phyloP scores from a whole-genome alignment of 805 yeast species.

The Kodamaea lidongshanica region DNA sequence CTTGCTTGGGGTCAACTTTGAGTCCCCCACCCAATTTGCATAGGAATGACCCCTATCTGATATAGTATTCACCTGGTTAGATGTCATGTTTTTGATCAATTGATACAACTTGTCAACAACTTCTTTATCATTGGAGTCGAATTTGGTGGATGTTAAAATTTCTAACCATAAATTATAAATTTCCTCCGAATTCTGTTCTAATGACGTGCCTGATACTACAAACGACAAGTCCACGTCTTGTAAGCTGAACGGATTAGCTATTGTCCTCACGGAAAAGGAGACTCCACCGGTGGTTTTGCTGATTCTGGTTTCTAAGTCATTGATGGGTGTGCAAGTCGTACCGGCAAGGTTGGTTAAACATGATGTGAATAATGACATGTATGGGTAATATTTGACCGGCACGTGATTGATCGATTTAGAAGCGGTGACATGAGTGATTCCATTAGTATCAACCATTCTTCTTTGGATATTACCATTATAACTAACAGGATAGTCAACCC shows the following conservation, averaged over 20 bases:
- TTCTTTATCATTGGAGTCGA: conserved; percentile 37
- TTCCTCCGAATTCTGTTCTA: conserved; percentile 55
- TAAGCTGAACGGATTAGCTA: conserved; percentile 48
- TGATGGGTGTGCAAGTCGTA: conserved; percentile 64
- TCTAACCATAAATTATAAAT: conserved; percentile 65
- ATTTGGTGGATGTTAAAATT: conserved; percentile 63
- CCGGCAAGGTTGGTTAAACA: conserved; percentile 80
- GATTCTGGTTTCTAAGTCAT: conserved; percentile 79
- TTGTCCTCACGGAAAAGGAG: conserved; percentile 52
- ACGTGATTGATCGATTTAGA: conserved; percentile 52
- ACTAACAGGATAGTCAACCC: conserved; percentile 31
- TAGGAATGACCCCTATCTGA: conserved; percentile 86
- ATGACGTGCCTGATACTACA: conserved; percentile 59
- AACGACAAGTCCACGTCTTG: conserved; percentile 47
- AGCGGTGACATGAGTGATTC: conserved; percentile 72
- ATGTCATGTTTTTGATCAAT: conserved; percentile 65
- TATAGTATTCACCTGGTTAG: conserved; percentile 70
- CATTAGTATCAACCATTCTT: conserved; percentile 68
- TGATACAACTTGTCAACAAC: conserved; percentile 62
- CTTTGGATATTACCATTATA: conserved; percentile 31
- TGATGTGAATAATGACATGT: conserved; percentile 68
- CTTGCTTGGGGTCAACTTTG: conserved; percentile 56
- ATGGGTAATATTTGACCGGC: conserved; percentile 60
- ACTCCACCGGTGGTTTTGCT: conserved; percentile 82
- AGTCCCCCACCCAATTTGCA: conserved; percentile 63